Evolutionary conservation across 139 green algal species (phyloP), one percentile per base, ranked within the genome.

Genomic region (Chlorella sorokiniana): DNA sequence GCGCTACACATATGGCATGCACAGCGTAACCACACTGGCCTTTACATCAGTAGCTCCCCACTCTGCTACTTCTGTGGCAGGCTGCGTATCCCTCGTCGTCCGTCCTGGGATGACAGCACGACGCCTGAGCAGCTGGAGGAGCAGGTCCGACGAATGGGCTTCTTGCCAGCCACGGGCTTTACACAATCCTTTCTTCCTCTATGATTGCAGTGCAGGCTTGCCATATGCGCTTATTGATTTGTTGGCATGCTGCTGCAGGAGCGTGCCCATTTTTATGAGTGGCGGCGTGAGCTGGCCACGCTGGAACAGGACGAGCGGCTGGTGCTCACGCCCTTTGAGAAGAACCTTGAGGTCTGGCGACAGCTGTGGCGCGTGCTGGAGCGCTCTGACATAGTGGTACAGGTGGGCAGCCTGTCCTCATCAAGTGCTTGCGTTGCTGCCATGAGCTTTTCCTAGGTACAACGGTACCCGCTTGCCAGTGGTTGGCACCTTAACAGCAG

Each of bases 321-420:
- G 85, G 74, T 95, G 75, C 84, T 99, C 69, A 99, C 97, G 29
- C 97, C 97, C 4, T 99, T 99, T 90, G 97, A 99, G 89, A 99
- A 99, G 91, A 99, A 99, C 89, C 82, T 99, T 59, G 95, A 99
- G 76, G 95, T 99, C 31, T 99, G 97, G 97, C 84, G 97, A 27
- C 97, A 99, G 94, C 90, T 99, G 76, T 99, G 97, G 97, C 89
- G 97, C 6, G 97, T 99, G 56, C 82, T 99, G 83, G 97, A 99
- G 87, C 89, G 97, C 16, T 94, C 83, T 22, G 92, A 99, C 88
- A 88, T 99, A 29, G 90, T 99, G 33, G 92, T 97, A 65, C 95
- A 98, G 91, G 93, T 94, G 76, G 0, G 86, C 2, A 14, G 25
- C 35, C 3, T 48, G 25, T 10, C 22, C 3, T 10, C 4, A 20